Evolutionary conservation across 225 moss, liverwort and hornwort species (phyloP).

Genomic region (Straminergon stramineum): DNA sequence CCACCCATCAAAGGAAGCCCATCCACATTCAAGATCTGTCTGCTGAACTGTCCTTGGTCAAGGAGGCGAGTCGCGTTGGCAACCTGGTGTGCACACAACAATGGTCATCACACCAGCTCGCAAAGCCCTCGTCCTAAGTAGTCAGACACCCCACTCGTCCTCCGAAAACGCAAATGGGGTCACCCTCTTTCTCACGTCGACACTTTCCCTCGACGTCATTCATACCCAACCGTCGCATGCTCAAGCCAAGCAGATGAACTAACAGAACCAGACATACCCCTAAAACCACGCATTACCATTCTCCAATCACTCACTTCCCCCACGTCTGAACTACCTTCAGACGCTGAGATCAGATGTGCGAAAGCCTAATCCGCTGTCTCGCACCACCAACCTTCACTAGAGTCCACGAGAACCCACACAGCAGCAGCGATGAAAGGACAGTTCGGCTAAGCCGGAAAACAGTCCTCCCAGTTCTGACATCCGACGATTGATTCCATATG

Average conservation of each 20-base stretch:
- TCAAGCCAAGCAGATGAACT: background rate
- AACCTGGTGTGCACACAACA: constrained; percentile 22
- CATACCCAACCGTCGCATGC: background rate
- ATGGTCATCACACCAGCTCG: background rate
- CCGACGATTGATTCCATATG: background rate
- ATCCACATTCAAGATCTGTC: constrained; percentile 31
- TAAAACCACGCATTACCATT: background rate
- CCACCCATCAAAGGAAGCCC: constrained; percentile 57
- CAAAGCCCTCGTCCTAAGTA: background rate
- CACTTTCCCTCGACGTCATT: background rate
- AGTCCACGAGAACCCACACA: background rate
- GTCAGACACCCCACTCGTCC: background rate
- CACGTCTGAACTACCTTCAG: background rate
- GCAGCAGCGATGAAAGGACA: background rate
- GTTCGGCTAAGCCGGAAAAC: background rate
- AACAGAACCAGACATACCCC: background rate
- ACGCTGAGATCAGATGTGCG: background rate
- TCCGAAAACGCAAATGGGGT: background rate
- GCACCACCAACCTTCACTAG: background rate
- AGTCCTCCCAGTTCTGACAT: background rate
- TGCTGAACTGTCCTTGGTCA: constrained; percentile 57
- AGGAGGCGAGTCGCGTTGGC: constrained; percentile 55
- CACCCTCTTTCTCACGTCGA: background rate
- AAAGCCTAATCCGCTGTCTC: background rate
- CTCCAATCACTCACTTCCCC: background rate